Base-by-base conservation (phyloP, 805 yeast species). In the Kodamaea hsintzibuensis region DNA sequence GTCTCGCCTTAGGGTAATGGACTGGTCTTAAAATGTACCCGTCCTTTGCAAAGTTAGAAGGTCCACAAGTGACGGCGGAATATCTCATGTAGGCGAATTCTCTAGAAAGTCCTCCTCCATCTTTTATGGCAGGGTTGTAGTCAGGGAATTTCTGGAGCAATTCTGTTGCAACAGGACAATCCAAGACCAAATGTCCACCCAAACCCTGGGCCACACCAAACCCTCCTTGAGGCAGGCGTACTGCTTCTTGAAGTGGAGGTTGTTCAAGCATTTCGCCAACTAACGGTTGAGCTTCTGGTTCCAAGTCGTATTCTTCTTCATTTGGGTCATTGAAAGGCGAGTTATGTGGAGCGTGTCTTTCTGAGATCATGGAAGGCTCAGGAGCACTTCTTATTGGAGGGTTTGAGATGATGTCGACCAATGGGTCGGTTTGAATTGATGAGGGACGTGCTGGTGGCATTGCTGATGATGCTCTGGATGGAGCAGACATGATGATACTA, bases 81-180 rank as follows among this genome's bases (percentile, higher is more conserved):
- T 83, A 83, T 58, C 86, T 68, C 83, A 83, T 75, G 60, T 81
- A 84, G 13, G 83, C 75, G 65, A 83, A 83, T 64, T 83, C 88
- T 62, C 80, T 63, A n/a, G 74, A 66, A 53, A 75, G 67, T 1
- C 78, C 79, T 17, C 19, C 25, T 3, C 77, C 77, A 55, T 73
- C 78, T 43, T 68, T 68, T 14, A 60, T 62, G 7, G 54, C 64
- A 2, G 69, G 60, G 19, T 64, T 61, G 54, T 72, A 75, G 56
- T 74, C 78, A 10, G 76, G 78, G 54, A 73, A 75, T 55, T 74
- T 76, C 14, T 73, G 60, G 43, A 88, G 71, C 49, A 91, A 76
- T 48, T 82, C 79, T 30, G 82, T 81, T n/a, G 96, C 85, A 1
- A 91, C 92, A 9, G 96, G 96, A 65, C 96, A 91, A 70, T 91